phyloP scores from a whole-genome alignment of 164 flowering plant genomes.

The Vitis rupestris region DNA sequence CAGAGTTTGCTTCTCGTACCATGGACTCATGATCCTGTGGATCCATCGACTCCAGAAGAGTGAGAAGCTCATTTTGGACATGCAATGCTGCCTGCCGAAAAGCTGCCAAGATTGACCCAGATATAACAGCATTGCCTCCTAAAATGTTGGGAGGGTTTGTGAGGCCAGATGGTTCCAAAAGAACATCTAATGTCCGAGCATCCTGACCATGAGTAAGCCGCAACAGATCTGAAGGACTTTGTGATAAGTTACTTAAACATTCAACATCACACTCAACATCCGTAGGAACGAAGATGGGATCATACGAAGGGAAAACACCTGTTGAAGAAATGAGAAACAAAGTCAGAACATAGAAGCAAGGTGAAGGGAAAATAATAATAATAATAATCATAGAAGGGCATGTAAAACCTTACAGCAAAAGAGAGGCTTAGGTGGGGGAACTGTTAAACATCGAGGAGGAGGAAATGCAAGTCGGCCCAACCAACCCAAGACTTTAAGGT shows the following conservation, averaged over 20 bases:
- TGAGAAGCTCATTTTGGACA: constrained; percentile 16
- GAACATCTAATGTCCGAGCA: not conserved
- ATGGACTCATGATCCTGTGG: constrained; percentile 20
- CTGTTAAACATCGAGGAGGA: constrained; percentile 7
- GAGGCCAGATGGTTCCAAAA: not conserved
- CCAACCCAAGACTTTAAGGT: constrained; percentile 6
- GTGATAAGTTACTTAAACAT: not conserved
- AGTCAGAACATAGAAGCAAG: not conserved
- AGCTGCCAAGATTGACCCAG: constrained; percentile 6
- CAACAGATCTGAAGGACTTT: not conserved
- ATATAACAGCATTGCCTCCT: not conserved
- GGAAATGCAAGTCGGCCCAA: constrained; percentile 15
- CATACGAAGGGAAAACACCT: constrained; percentile 8
- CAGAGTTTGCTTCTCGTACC: constrained; percentile 12
- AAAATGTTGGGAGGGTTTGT: not conserved
- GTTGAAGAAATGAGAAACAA: not conserved
- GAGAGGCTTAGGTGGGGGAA: constrained; percentile 3
- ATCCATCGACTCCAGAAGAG: constrained; percentile 17
- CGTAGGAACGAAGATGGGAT: constrained; percentile 2
- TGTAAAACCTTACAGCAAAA: constrained; percentile 5
- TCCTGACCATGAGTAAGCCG: not conserved
- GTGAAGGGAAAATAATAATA: not conserved
- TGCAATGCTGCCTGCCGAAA: constrained; percentile 9
- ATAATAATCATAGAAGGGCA: not conserved
- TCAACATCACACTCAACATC: not conserved